Base-by-base conservation (phyloP, 2,329 filamentous ascomycete genomes). In the Paraphoma chrysanthemicola region DNA sequence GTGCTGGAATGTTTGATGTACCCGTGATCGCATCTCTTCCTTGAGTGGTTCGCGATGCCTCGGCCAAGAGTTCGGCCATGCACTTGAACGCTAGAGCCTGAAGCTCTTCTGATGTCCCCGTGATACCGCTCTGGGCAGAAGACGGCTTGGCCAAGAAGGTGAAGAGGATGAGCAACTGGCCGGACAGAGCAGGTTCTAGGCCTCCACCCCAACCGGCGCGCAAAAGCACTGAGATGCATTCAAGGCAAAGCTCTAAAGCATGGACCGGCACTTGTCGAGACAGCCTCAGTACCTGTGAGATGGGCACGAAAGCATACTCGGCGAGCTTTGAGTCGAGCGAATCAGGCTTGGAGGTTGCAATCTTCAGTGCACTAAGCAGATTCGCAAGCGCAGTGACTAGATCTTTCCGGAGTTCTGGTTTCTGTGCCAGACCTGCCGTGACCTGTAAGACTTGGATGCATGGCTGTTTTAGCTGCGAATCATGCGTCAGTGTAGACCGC, bases 241-340 rank as follows among this genome's bases (percentile, higher is more conserved):
- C 87, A 44, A 97, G 82, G 30, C 90, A 88, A 43, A 90, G 78
- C 73, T 99, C 95, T 7, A 95, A 79, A 41, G 91, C 81, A 36
- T 85, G 84, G 45, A 90, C 85, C 0, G 93, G 88, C 51, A 93
- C 86, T 46, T 85, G 82, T 60, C 90, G 86, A 64, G 91, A 89
- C 60, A 88, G 85, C 56, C 92, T 89, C 67, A 99, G 89, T 39
- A 98, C 87, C 66, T 95, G 90, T 0, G 92, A 93, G 0, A 99
- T 81, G 0, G 95, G 95, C 60, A 97, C 97, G 81, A 98, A 98
- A 70, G 91, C 85, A 81, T 98, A 99, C 79, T 97, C 93, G 12
- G 93, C 92, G 16, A 98, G 80, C 73, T 93, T 94, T 50, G 88
- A 84, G 73, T 97, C 92, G 16, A 98, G 73, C 1, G 72, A 66